Conservation (phyloP, 768 basidiomycete species). For the Leucosporidium creatinivorum region DNA sequence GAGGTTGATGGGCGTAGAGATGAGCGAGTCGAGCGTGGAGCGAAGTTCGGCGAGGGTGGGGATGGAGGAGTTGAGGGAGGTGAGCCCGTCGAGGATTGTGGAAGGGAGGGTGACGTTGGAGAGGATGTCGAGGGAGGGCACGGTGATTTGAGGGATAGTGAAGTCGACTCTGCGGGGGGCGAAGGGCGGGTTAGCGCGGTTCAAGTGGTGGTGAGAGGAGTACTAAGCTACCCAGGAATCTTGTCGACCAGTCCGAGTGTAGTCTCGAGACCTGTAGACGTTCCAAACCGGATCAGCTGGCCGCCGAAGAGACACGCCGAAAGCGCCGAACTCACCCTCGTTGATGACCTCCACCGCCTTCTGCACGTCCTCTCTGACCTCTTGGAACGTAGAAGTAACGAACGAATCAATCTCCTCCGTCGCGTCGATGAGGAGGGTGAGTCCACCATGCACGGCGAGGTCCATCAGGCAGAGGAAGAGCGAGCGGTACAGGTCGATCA, state of each 20-base stretch:
- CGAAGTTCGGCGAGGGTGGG: conserved; percentile 73
- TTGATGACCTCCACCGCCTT: conserved; percentile 8
- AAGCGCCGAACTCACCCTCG: not conserved
- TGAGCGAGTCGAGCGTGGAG: conserved; percentile 55
- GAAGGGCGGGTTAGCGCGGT: not conserved
- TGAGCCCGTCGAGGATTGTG: conserved; percentile 63
- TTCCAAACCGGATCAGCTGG: no score
- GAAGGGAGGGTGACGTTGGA: conserved; percentile 73
- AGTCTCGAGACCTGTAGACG: not conserved
- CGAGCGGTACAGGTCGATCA: conserved; percentile 84
- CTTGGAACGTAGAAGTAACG: conserved; percentile 10
- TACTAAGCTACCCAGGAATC: conserved; percentile 16
- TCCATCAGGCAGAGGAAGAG: conserved; percentile 91
- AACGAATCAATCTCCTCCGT: conserved; percentile 61
- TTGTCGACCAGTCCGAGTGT: conserved; percentile 14
- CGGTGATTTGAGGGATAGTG: conserved; percentile 58
- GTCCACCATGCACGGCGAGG: conserved; percentile 70
- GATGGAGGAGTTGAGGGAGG: conserved; percentile 68
- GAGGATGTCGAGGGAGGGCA: conserved; percentile 66
- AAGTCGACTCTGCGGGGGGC: conserved; percentile 30
- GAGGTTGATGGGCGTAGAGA: conserved; percentile 68
- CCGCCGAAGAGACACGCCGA: no score
- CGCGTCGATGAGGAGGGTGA: conserved; percentile 71
- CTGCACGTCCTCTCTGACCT: conserved; percentile 13
- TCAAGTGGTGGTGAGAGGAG: no score